Percentiles rank a stretch among this genome's conserved stretches.
Evolutionary conservation across 257 asterid species (phyloP).

Genomic region (Lycium ferocissimum): DNA sequence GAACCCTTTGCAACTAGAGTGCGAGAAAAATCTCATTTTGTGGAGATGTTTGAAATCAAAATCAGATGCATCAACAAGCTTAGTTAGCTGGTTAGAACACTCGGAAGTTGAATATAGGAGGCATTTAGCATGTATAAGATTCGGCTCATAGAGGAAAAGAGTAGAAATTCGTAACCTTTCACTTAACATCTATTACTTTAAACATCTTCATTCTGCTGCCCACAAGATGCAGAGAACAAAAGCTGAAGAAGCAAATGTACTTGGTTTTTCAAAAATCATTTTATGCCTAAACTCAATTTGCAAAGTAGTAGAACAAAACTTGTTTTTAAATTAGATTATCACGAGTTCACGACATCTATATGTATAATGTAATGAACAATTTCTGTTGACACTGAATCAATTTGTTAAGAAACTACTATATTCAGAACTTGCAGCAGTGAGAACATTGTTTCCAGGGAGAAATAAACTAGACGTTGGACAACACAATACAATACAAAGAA

Average conservation of each 20-base stretch:
- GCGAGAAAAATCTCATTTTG: neutral
- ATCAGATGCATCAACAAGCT: neutral
- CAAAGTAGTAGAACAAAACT: neutral
- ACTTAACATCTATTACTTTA: neutral
- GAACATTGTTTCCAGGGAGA: neutral
- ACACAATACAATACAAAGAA: too few species aligned
- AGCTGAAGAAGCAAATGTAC: neutral
- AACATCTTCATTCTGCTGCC: neutral
- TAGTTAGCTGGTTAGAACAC: neutral
- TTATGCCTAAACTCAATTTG: neutral
- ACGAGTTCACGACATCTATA: too few species aligned
- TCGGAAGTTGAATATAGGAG: neutral
- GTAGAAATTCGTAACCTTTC: neutral
- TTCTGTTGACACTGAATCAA: neutral
- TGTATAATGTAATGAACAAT: neutral
- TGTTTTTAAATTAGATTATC: neutral
- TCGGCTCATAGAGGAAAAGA: neutral
- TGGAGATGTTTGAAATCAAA: neutral
- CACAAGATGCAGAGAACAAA: neutral
- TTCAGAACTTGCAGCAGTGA: constrained; percentile 9
- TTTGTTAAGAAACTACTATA: neutral
- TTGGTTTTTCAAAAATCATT: neutral
- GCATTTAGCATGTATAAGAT: neutral
- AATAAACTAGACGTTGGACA: neutral
- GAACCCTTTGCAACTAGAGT: neutral